These are phyloP conservation scores for Linum trigynum DNA, from an alignment of 345 rosid genomes.

Conservation along the genomic window DNA sequence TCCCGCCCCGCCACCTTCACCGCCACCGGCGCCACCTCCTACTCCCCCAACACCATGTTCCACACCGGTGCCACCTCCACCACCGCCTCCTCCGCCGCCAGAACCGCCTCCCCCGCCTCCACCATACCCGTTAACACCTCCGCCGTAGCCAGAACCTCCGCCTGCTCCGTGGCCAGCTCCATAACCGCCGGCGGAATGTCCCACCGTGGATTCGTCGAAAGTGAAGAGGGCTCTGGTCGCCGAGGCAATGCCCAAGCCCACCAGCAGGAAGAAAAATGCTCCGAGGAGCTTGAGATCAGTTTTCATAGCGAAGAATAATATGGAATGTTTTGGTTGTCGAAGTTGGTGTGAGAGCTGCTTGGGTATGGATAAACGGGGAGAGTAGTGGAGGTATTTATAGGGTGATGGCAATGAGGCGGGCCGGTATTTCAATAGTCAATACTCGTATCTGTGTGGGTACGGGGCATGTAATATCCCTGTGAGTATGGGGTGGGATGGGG, in stretches of 20 bases:
- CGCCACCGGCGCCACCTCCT: neutral
- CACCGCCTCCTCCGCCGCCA: neutral
- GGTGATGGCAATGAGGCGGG: neutral
- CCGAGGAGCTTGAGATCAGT: neutral
- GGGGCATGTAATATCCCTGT: too few relatives aligned
- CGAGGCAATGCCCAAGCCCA: neutral
- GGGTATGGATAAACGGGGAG: neutral
- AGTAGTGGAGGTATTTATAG: neutral
- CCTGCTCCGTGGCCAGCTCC: neutral
- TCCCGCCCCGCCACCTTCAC: neutral
- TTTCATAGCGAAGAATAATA: too few relatives aligned
- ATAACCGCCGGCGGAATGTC: neutral
- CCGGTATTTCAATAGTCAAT: too few relatives aligned
- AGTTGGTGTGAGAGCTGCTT: neutral
- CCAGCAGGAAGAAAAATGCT: neutral
- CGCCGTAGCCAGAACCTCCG: neutral
- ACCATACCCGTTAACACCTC: neutral
- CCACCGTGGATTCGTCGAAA: neutral
- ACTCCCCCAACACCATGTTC: neutral
- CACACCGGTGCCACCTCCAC: neutral
- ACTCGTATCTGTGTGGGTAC: too few relatives aligned
- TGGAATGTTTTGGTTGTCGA: neutral
- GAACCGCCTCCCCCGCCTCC: neutral
- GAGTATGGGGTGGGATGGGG: too few relatives aligned
- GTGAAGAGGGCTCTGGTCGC: neutral